Evolutionary conservation across 306 rosid genomes (phyloP), one percentile per base, ranked within the genome.

Genomic region (Gleditsia sinensis): DNA sequence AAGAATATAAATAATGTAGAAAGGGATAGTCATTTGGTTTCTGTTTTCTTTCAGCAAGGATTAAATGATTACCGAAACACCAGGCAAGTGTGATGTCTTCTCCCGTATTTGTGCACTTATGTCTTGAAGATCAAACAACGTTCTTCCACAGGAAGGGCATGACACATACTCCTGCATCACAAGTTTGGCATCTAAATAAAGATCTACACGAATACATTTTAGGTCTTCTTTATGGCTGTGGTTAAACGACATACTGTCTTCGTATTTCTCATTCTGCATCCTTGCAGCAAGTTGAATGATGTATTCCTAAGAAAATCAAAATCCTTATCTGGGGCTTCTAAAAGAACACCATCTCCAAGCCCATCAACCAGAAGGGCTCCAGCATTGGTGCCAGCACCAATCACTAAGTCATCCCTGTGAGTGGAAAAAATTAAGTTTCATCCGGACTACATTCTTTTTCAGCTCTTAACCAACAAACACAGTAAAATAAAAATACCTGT

Each of bases 121-220:
- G 76, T 90, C 99, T 87, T 94, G 99, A 80, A 94, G 99, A 75
- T 94, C 99, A 69, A 94, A 94, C 86, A 94, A 83, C 36, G 99
- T 94, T 86, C 99, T 87, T n/a, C 99, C 99, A 49, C 99, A 94
- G 27, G 99, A 94, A 70, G 99, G 99, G 83, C 99, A 94, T 14
- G 99, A 94, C 17, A 94, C 99, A 14, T 92, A 94, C 84, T 94
- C 99, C 99, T 94, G 89, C 82, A 85, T 74, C 74, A 62, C 72
- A 54, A 36, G 16, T 68, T 33, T 71, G 11, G 62, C 81, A 74
- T 61, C 59, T 43, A 20, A 48, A 16, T 71, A 77, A 81, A 46
- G 3, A 3, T 27, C 28, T 30, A 3, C 5, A 54, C n/a, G 1
- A 58, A 40, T 16, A 40, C 32, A 70, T 40, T 28, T 21, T 36